Conservation (phyloP, 768 basidiomycete genomes). For the Auriscalpium orientale region DNA sequence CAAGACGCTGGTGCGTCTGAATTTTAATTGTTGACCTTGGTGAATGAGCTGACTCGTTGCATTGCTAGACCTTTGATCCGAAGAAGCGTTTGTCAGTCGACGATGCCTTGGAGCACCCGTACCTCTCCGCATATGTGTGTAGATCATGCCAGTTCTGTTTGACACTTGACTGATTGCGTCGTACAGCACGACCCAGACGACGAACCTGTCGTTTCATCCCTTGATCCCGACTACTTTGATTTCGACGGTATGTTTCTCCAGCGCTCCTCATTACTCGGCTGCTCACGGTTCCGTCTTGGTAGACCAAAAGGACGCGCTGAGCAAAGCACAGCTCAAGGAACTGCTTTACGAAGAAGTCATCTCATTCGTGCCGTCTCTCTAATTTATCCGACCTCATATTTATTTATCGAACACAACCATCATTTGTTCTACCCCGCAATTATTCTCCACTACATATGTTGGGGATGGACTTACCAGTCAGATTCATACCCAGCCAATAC, state of each 20-base stretch:
- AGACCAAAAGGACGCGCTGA: conserved; percentile 71
- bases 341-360: conserved; percentile 80
- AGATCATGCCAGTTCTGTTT: background rate
- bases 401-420: background rate
- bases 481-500: background rate
- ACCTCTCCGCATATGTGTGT: conserved; percentile 67
- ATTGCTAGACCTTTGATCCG: conserved; percentile 75
- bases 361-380: conserved; percentile 62
- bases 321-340: conserved; percentile 74
- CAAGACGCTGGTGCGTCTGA: conserved; percentile 50
- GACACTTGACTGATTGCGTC: conserved; percentile 3
- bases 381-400: conserved; percentile 8
- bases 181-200: conserved; percentile 79
- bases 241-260: conserved; percentile 60
- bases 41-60: background rate
- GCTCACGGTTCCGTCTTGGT: conserved; percentile 8
- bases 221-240: conserved; percentile 83
- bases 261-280: background rate
- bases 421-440: background rate
- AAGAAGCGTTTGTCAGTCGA: conserved; percentile 80
- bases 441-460: conserved; percentile 9
- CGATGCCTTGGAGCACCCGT: conserved; percentile 77
- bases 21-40: background rate
- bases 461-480: conserved; percentile 3
- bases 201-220: conserved; percentile 73